These are phyloP conservation scores for Voacanga thouarsii DNA, from an alignment of 257 asterid genomes.

Conservation along the genomic window DNA sequence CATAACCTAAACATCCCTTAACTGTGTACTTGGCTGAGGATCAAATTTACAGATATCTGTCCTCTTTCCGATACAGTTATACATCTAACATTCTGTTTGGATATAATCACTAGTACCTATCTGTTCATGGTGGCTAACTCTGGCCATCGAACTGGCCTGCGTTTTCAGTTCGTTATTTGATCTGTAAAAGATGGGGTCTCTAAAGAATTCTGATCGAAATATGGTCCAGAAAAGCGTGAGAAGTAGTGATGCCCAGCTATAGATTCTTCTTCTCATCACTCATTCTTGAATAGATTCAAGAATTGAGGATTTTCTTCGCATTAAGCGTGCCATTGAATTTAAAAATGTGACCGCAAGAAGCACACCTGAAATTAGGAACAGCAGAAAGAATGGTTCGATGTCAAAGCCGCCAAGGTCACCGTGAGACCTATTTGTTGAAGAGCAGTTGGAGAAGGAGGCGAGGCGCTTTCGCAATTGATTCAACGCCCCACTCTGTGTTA, in stretches of 20 bases:
- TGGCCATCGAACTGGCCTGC: background rate
- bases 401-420: slow-evolving; percentile 23
- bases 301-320: slow-evolving; percentile 3
- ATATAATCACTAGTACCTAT: background rate
- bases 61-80: too few relatives aligned
- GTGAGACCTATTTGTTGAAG: slow-evolving; percentile 23
- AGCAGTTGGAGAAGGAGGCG: slow-evolving; percentile 35
- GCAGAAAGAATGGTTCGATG: slow-evolving; percentile 38
- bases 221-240: background rate
- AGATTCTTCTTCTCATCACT: slow-evolving; percentile 7
- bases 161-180: background rate
- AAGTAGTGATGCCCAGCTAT: slow-evolving; percentile 15
- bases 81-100: background rate
- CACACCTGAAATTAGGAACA: slow-evolving; percentile 34
- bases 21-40: too few relatives aligned
- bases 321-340: slow-evolving; percentile 12
- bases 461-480: slow-evolving; percentile 30
- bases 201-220: slow-evolving; percentile 1
- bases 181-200: background rate
- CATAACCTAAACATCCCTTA: background rate
- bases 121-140: background rate
- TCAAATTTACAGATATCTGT: too few relatives aligned
- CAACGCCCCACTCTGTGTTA: slow-evolving; percentile 49
- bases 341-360: slow-evolving; percentile 24
- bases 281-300: background rate